These are phyloP conservation scores for Sclerotinia trifoliorum DNA, from an alignment of 2,329 filamentous ascomycete species.

Conservation along the genomic window DNA sequence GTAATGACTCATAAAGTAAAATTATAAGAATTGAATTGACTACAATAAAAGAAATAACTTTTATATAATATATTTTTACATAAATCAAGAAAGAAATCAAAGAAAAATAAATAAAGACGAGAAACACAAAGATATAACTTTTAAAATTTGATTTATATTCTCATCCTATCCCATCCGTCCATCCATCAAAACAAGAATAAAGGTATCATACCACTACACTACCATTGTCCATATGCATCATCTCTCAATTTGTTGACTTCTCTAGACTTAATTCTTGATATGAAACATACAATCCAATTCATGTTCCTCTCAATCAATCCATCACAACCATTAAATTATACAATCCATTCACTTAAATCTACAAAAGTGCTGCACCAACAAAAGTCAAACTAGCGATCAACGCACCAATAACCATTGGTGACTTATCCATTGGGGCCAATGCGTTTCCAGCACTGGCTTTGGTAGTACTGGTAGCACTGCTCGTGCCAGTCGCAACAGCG, in stretches of 20 bases:
- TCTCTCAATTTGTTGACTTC: neutral
- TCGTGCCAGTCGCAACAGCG: slow-evolving; percentile 24
- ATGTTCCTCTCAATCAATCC: neutral
- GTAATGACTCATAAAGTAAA: neutral
- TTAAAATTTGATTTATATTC: neutral
- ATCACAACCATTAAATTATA: slow-evolving; percentile 15
- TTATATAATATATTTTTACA: no score
- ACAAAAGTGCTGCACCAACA: slow-evolving; percentile 31
- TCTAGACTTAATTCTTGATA: neutral
- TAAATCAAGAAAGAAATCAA: no score
- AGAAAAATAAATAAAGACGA: neutral
- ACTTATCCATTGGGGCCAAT: slow-evolving; percentile 25
- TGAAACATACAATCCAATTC: slow-evolving; percentile 18
- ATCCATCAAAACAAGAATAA: slow-evolving; percentile 1
- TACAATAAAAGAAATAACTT: no score
- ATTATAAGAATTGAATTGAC: neutral
- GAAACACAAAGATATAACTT: neutral
- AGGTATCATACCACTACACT: slow-evolving; percentile 5
- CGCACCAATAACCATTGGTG: slow-evolving; percentile 28
- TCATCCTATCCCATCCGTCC: neutral
- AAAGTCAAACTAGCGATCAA: slow-evolving; percentile 30
- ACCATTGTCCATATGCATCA: neutral
- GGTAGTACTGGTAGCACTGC: slow-evolving; percentile 10
- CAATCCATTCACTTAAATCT: slow-evolving; percentile 5
- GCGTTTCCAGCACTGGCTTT: slow-evolving; percentile 24